Percentiles rank a stretch among this genome's conserved stretches.
Evolutionary conservation across 768 basidiomycete species (phyloP).

Genomic region (Lactarius hatsudake): DNA sequence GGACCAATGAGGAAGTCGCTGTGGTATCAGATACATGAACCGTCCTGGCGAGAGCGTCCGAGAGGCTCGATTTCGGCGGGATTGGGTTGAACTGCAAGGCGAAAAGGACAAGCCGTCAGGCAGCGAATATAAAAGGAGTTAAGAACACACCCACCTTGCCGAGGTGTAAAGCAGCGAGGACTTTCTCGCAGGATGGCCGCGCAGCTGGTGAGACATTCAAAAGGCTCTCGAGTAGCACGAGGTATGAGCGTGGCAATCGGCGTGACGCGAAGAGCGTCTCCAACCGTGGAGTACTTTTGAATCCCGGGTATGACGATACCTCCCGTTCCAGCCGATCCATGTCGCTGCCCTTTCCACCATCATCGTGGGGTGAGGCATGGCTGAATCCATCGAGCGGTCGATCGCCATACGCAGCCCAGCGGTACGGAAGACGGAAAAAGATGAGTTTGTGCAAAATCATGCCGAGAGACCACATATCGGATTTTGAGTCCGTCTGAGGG

Average conservation of each 20-base stretch:
- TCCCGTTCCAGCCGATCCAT: constrained; percentile 71
- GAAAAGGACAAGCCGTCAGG: background rate
- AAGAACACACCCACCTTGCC: constrained; percentile 72
- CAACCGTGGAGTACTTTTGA: constrained; percentile 50
- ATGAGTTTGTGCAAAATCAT: constrained; percentile 94
- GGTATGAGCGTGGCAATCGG: constrained; percentile 66
- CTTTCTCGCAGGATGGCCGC: constrained; percentile 73
- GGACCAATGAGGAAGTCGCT: constrained; percentile 21
- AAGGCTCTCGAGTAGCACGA: constrained; percentile 71
- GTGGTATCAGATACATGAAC: constrained; percentile 15
- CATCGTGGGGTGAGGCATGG: constrained; percentile 34
- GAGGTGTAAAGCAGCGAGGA: constrained; percentile 63
- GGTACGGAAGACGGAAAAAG: constrained; percentile 88
- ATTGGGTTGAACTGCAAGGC: constrained; percentile 16
- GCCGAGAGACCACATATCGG: constrained; percentile 96
- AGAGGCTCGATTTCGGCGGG: constrained; percentile 17
- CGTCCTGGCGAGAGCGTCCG: constrained; percentile 13
- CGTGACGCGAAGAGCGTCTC: constrained; percentile 61
- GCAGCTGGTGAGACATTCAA: constrained; percentile 55
- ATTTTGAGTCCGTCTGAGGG: constrained; percentile 75
- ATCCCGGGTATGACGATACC: constrained; percentile 74
- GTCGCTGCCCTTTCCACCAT: constrained; percentile 48
- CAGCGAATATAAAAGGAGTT: background rate
- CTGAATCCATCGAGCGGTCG: constrained; percentile 30
- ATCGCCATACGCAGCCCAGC: constrained; percentile 61